These are phyloP conservation scores for Aspergillus ellipticus DNA, from an alignment of 495 filamentous ascomycete species.

Conservation along the genomic window DNA sequence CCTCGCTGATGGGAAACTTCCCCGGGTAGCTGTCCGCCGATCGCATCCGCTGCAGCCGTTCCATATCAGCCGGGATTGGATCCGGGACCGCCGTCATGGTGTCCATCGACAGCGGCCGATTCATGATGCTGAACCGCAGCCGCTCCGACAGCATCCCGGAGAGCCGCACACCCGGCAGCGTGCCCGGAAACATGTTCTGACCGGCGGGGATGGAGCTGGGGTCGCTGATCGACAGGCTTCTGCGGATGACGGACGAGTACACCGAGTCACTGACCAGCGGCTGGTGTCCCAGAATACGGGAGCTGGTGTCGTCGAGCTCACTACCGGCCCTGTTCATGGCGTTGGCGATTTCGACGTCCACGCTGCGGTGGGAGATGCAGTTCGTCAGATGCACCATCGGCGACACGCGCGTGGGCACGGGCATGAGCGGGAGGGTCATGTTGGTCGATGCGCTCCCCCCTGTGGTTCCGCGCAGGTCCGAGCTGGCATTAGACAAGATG, in stretches of 20 bases:
- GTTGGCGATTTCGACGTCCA: neutral
- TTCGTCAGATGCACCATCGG: neutral
- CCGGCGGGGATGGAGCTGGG: slow-evolving; percentile 5
- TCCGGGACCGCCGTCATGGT: slow-evolving; percentile 8
- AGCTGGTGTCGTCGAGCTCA: neutral
- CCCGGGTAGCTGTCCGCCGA: slow-evolving; percentile 37
- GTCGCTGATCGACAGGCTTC: slow-evolving; percentile 12
- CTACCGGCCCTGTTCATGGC: too few species aligned
- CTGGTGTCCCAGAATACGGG: neutral
- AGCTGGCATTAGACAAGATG: neutral
- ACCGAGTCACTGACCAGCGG: slow-evolving; percentile 10
- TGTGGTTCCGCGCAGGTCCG: neutral
- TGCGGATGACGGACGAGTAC: slow-evolving; percentile 13
- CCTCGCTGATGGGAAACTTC: slow-evolving; percentile 34
- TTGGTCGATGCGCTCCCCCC: neutral
- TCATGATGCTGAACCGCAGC: slow-evolving; percentile 8
- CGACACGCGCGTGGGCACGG: neutral
- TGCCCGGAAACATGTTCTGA: slow-evolving; percentile 10
- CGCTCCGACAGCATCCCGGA: slow-evolving; percentile 11
- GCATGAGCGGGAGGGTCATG: neutral
- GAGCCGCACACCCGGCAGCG: slow-evolving; percentile 14
- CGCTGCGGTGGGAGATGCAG: neutral
- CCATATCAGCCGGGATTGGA: slow-evolving; percentile 9
- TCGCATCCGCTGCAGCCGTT: neutral
- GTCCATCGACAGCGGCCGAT: slow-evolving; percentile 11